Evolutionary conservation across 306 rosid species (phyloP), one percentile per base, ranked within the genome.

Genomic region (Fragaria nilgerrensis): DNA sequence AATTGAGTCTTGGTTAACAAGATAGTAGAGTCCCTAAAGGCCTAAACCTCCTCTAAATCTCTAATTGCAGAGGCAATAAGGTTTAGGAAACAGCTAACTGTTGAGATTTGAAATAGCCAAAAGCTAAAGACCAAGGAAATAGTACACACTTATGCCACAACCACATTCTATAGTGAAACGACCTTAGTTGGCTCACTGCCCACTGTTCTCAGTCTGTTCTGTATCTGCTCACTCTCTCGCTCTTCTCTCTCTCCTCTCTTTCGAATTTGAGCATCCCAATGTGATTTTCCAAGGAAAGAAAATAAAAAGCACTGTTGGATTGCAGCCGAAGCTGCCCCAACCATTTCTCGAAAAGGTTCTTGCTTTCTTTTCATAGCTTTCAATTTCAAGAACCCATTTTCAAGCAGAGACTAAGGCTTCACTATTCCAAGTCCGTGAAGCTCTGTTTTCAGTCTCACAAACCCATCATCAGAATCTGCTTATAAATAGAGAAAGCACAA

Each of bases 201-300:
- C 49, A 66, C 71, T 37, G 49, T 20, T 17, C 53, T 47, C 53
- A 48, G 20, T 44, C 49, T 12, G 45, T 36, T 17, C 85, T 56
- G 48, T 32, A 5, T 76, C 67, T 14, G 7, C 32, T 44, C 72
- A 2, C 70, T 44, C 73, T 76, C 81, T 69, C 32, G 32, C 72
- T 8, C 74, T 66, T 13, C 70, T 32, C 36, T 32, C 36, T 32
- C 36, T 32, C 34, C 36, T 32, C 36, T 67, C 82, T 19, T 17
- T 82, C 86, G 96, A 94, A 94, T 94, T 95, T 89, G 68, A 87
- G 92, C 86, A 84, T 88, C 89, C 96, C 98, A 82, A 95, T 37
- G 88, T 61, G 61, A 49, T 41, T 76, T 82, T 32, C 37, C 22
- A 64, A 63, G 19, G 44, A 79, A 32, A 3, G 36, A 4, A 32